These are phyloP conservation scores for Paramecium caudatum DNA, from an alignment of 73 alveolate species.

Conservation along the genomic window DNA sequence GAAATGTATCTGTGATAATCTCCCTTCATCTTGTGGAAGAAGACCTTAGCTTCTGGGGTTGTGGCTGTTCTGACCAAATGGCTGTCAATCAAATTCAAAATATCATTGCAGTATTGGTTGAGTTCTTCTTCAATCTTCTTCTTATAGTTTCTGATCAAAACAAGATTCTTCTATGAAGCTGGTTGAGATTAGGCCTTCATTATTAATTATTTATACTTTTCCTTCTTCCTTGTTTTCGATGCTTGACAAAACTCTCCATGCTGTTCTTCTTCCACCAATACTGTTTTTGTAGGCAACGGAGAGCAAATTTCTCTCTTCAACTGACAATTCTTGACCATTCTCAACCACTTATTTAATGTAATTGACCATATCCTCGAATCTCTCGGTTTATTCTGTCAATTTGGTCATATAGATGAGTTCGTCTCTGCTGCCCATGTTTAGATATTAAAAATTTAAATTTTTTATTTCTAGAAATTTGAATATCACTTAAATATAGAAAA, in stretches of 20 bases:
- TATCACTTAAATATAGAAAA: slow-evolving; percentile 25
- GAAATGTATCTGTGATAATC: slow-evolving; percentile 90
- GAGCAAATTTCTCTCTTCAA: slow-evolving; percentile 89
- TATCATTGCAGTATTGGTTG: slow-evolving; percentile 79
- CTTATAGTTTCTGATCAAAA: slow-evolving; percentile 76
- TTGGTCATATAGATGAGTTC: slow-evolving; percentile 86
- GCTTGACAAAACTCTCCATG: slow-evolving; percentile 86
- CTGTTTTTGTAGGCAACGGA: slow-evolving; percentile 88
- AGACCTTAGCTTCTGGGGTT: slow-evolving; percentile 84
- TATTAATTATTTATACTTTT: slow-evolving; percentile 70
- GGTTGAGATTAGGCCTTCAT: slow-evolving; percentile 72
- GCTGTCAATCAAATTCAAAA: slow-evolving; percentile 78
- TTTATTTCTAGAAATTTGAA: slow-evolving; percentile 1
- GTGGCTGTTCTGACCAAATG: slow-evolving; percentile 81
- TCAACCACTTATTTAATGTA: slow-evolving; percentile 82
- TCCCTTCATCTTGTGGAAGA: slow-evolving; percentile 89
- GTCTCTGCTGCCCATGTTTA: slow-evolving; percentile 75
- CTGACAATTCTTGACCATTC: slow-evolving; percentile 82
- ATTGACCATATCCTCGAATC: slow-evolving; percentile 87
- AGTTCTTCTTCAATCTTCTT: slow-evolving; percentile 85
- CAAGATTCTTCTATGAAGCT: slow-evolving; percentile 65
- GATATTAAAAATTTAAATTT: slow-evolving; percentile 48
- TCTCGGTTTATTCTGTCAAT: slow-evolving; percentile 86
- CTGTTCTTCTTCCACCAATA: slow-evolving; percentile 84
- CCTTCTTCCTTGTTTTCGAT: slow-evolving; percentile 85